Conservation (phyloP, 2,329 filamentous ascomycete species). For the Huntiella bhutanensis region DNA sequence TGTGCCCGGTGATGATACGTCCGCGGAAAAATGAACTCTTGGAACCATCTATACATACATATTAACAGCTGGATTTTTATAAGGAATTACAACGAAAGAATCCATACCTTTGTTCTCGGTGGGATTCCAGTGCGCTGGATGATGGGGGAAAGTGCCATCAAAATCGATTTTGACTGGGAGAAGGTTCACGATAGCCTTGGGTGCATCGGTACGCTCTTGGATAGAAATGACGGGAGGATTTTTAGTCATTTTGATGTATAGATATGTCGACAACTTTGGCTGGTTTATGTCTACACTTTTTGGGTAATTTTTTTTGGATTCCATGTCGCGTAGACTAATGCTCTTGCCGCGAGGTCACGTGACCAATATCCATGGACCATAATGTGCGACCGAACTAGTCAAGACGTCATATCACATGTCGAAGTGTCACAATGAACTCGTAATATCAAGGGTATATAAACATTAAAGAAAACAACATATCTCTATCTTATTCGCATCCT, state of each 20-base stretch:
- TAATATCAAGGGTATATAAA: too few species aligned
- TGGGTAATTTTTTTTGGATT: neutral
- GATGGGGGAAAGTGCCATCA: constrained; percentile 48
- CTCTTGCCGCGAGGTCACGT: constrained; percentile 4
- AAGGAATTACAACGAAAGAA: neutral
- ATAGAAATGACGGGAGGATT: constrained; percentile 25
- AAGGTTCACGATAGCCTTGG: constrained; percentile 43
- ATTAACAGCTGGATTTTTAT: neutral
- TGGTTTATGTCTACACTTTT: neutral
- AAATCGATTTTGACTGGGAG: constrained; percentile 68
- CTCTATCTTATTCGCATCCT: too few species aligned
- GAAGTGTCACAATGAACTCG: too few species aligned
- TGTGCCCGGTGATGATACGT: constrained; percentile 53
- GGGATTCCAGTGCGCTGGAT: constrained; percentile 46
- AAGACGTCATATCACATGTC: neutral
- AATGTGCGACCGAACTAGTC: neutral
- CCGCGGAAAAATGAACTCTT: constrained; percentile 56
- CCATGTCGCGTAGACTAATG: too few species aligned
- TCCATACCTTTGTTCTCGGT: constrained; percentile 21
- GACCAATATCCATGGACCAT: neutral
- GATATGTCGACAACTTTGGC: neutral
- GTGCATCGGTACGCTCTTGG: constrained; percentile 13
- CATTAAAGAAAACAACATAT: too few species aligned
- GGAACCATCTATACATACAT: constrained; percentile 25
- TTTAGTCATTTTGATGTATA: constrained; percentile 17